Evolutionary conservation across 2,329 filamentous ascomycete species (phyloP).

Genomic region (Beauveria sp.): DNA sequence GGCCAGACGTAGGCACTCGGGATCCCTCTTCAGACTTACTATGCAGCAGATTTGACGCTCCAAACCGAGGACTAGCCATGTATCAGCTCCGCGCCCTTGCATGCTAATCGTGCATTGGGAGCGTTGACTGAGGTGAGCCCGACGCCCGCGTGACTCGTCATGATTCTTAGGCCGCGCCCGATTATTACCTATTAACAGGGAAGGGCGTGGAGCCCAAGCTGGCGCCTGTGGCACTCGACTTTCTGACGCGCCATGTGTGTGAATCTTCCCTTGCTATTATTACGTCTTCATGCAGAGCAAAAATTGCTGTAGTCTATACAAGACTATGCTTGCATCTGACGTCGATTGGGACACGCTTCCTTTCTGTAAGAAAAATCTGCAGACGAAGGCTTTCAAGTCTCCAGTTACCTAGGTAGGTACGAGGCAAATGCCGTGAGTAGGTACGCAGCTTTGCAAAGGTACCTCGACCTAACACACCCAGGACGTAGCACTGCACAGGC

Average conservation of each 20-base stretch:
- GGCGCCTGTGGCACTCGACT: background rate
- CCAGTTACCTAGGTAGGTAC: background rate
- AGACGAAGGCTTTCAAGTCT: too few species aligned
- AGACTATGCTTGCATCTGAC: background rate
- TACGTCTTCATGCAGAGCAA: background rate
- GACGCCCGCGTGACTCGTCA: conserved; percentile 7
- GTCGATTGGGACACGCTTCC: background rate
- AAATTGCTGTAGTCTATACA: background rate
- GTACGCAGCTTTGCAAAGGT: background rate
- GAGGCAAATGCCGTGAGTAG: background rate
- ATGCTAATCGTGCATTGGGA: background rate
- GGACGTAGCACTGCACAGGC: conserved; percentile 11
- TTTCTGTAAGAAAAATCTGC: background rate
- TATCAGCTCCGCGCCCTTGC: background rate
- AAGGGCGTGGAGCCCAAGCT: conserved; percentile 8
- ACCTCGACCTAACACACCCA: background rate
- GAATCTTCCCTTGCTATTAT: background rate
- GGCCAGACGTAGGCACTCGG: background rate
- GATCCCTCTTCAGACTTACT: background rate
- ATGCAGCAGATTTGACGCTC: background rate
- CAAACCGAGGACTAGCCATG: background rate
- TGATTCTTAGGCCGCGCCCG: background rate
- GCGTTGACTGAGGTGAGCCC: background rate
- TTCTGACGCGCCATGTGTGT: background rate
- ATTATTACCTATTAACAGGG: background rate